These are phyloP conservation scores for Pleurotus eryngii DNA, from an alignment of 768 basidiomycete genomes.

Conservation along the genomic window DNA sequence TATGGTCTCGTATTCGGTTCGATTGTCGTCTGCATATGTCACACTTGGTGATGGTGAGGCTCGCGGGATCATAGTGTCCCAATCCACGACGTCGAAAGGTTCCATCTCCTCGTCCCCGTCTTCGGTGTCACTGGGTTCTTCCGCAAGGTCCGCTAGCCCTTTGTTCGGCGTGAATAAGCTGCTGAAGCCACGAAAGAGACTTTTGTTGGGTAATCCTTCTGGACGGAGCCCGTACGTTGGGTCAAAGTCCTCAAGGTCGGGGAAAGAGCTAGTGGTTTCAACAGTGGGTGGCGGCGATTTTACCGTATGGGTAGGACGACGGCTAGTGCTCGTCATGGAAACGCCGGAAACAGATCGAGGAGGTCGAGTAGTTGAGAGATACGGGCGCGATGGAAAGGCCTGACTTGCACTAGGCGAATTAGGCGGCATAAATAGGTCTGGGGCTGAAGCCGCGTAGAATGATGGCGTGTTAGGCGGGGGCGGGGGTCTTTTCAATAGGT, in stretches of 20 bases:
- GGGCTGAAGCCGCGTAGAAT: conserved; percentile 39
- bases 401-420: conserved; percentile 22
- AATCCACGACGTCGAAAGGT: conserved; percentile 66
- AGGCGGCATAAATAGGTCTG: conserved; percentile 29
- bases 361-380: conserved; percentile 3
- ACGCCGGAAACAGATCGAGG: conserved; percentile 39
- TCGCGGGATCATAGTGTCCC: conserved; percentile 58
- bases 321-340: conserved; percentile 32
- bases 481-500: conserved; percentile 56
- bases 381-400: conserved; percentile 14
- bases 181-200: conserved; percentile 75
- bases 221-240: conserved; percentile 95
- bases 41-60: conserved; percentile 41
- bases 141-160: conserved; percentile 77
- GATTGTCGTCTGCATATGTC: conserved; percentile 35
- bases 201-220: conserved; percentile 84
- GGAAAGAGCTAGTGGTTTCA: conserved; percentile 22
- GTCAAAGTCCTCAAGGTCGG: conserved; percentile 81
- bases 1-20: conserved; percentile 78
- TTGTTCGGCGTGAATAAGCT: conserved; percentile 65
- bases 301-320: conserved; percentile 20
- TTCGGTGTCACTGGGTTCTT: conserved; percentile 45
- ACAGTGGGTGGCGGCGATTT: conserved; percentile 16
- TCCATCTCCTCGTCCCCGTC: conserved; percentile 45
- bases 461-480: conserved; percentile 27